Percentiles rank a stretch among this genome's conserved stretches.
phyloP scores from a whole-genome alignment of 805 yeast species.

The Metschnikowia matae region DNA sequence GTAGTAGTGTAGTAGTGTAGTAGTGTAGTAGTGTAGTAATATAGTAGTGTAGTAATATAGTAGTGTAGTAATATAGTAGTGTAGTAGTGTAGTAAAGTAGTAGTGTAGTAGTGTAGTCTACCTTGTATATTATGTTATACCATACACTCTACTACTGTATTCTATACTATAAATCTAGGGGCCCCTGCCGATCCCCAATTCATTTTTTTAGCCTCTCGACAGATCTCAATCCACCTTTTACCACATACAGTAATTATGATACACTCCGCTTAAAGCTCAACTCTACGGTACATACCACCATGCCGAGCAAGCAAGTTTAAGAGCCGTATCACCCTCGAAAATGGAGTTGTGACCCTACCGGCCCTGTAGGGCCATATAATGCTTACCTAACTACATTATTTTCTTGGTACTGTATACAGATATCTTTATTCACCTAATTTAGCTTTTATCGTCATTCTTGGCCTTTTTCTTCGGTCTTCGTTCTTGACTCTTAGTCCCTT shows the following conservation, averaged over 20 bases:
- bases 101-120: too few species aligned
- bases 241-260: not conserved
- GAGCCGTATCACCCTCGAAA: not conserved
- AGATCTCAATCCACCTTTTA: not conserved
- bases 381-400: not conserved
- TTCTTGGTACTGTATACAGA: not conserved
- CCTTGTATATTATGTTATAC: too few species aligned
- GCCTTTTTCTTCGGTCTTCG: constrained; percentile 55
- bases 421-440: not conserved
- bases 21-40: too few species aligned
- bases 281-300: not conserved
- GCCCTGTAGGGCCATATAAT: not conserved
- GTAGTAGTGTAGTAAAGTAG: too few species aligned
- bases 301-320: not conserved
- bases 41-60: too few species aligned
- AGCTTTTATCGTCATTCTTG: constrained; percentile 14
- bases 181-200: not conserved
- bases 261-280: not conserved
- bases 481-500: constrained; percentile 80
- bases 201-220: not conserved
- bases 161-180: too few species aligned
- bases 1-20: too few species aligned
- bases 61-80: too few species aligned
- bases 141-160: too few species aligned
- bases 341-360: not conserved